These are phyloP conservation scores for Cyclotella sp. DNA, from an alignment of 108 stramenopile genomes.

Conservation along the genomic window DNA sequence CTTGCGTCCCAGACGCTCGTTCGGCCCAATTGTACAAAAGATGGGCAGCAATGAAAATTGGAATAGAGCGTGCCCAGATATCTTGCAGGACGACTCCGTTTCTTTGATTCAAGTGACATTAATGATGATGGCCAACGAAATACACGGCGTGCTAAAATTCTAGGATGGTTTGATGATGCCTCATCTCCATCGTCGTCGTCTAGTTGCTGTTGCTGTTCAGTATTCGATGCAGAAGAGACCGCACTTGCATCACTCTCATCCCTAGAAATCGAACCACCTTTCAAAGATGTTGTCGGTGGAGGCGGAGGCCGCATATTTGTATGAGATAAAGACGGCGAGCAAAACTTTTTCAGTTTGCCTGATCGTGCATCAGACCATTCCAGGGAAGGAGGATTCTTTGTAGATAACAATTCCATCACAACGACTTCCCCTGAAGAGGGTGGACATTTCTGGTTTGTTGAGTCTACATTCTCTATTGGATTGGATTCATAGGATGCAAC, in stretches of 20 bases:
- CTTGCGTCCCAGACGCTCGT: constrained; percentile 24
- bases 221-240: background rate
- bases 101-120: constrained; percentile 10
- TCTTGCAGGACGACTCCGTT: background rate
- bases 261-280: too few relatives aligned
- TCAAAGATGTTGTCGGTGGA: background rate
- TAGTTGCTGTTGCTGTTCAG: constrained; percentile 2
- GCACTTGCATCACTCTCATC: constrained; percentile 1
- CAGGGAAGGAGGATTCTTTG: constrained; percentile 35
- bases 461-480: background rate
- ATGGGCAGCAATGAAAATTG: constrained; percentile 23
- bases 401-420: constrained; percentile 48
- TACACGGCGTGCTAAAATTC: constrained; percentile 41
- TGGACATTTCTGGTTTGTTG: background rate
- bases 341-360: background rate
- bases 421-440: constrained; percentile 41
- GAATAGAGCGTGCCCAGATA: constrained; percentile 2
- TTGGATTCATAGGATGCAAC: background rate
- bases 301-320: background rate
- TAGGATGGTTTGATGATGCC: constrained; percentile 23
- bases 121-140: constrained; percentile 50
- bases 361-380: background rate
- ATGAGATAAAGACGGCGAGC: background rate
- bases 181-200: constrained; percentile 23
- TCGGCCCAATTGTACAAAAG: constrained; percentile 47